Percentiles rank a stretch among this genome's conserved stretches.
Conservation (phyloP, 108 stramenopile species). For the Fragilaria radians region DNA sequence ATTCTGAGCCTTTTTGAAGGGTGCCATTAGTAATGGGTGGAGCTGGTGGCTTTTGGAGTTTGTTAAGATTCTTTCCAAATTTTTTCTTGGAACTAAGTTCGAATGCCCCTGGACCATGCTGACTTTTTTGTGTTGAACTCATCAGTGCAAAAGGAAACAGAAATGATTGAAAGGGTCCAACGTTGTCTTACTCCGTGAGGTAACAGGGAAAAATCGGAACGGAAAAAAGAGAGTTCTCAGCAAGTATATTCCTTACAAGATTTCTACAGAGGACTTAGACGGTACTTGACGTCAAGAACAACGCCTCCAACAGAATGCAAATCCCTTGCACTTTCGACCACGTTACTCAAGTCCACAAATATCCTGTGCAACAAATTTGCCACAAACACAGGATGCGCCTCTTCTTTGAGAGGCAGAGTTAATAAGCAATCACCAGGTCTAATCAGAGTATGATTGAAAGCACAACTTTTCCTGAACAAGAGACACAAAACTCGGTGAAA, state of each 20-base stretch:
- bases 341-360: no score
- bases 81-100: conserved; percentile 46
- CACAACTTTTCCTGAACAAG: no score
- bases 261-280: background rate
- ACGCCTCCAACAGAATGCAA: background rate
- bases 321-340: background rate
- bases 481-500: no score
- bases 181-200: background rate
- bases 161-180: background rate
- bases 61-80: conserved; percentile 84
- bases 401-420: background rate
- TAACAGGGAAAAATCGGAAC: background rate
- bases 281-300: background rate
- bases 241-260: background rate
- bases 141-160: background rate
- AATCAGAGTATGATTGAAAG: no score
- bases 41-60: conserved; percentile 62
- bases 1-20: conserved; percentile 11
- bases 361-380: background rate
- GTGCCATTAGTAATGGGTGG: conserved; percentile 32
- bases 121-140: background rate
- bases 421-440: background rate
- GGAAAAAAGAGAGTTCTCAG: background rate
- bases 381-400: background rate
- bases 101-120: background rate